Percentiles rank a stretch among this genome's conserved stretches.
These are phyloP conservation scores for Fusarium falciforme DNA, from an alignment of 2,329 filamentous ascomycete species.

Conservation along the genomic window DNA sequence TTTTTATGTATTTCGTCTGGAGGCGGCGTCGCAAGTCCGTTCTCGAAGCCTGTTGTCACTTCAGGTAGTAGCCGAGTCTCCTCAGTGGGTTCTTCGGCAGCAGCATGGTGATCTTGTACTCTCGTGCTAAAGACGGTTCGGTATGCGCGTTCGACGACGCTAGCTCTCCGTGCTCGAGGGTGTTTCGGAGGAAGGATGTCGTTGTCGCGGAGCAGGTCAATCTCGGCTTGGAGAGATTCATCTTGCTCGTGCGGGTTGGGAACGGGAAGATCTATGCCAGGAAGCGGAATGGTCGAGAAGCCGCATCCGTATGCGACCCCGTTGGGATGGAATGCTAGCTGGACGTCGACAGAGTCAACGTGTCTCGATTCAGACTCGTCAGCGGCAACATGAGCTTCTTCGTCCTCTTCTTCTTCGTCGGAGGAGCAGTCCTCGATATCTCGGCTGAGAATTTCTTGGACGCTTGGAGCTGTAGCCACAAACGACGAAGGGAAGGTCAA, in stretches of 20 bases:
- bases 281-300: slow-evolving; percentile 33
- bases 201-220: slow-evolving; percentile 34
- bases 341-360: slow-evolving; percentile 10
- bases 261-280: slow-evolving; percentile 26
- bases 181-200: slow-evolving; percentile 28
- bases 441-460: slow-evolving; percentile 29
- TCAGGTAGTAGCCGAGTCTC: slow-evolving; percentile 17
- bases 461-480: slow-evolving; percentile 20
- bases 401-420: slow-evolving; percentile 20
- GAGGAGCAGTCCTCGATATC: slow-evolving; percentile 41
- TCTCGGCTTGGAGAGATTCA: slow-evolving; percentile 30
- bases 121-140: slow-evolving; percentile 27
- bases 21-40: slow-evolving; percentile 15
- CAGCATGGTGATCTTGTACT: slow-evolving; percentile 25
- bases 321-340: slow-evolving; percentile 36
- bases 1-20: slow-evolving; percentile 34
- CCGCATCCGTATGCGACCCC: slow-evolving; percentile 32
- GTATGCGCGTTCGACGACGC: slow-evolving; percentile 9
- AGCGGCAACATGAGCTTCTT: slow-evolving; percentile 2
- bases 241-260: slow-evolving; percentile 37
- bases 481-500: slow-evolving; percentile 23
- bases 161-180: slow-evolving; percentile 1
- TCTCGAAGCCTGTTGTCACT: background rate
- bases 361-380: slow-evolving; percentile 13
- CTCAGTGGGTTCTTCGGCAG: slow-evolving; percentile 8